Evolutionary conservation across 495 filamentous ascomycete species (phyloP).

Genomic region (Penicillium atrosanguineum): DNA sequence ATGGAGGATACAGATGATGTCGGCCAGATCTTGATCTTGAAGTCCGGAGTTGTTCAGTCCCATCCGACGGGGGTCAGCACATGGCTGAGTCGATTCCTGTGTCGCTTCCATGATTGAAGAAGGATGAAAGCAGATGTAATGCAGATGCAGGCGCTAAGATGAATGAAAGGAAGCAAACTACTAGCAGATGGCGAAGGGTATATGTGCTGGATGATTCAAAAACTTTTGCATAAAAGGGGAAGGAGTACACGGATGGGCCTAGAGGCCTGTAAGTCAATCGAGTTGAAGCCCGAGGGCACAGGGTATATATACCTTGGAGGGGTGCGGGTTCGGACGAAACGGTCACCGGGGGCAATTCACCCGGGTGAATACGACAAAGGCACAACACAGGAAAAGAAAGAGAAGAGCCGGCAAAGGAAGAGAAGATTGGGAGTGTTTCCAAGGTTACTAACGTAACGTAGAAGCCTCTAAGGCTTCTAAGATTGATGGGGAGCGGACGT

Average conservation of each 20-base stretch:
- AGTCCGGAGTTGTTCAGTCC: constrained; percentile 76
- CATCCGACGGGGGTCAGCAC: constrained; percentile 72
- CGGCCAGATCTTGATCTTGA: constrained; percentile 73
- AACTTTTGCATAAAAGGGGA: constrained; percentile 22
- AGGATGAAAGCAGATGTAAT: constrained; percentile 7
- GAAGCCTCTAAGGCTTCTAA: not conserved
- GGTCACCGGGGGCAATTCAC: constrained; percentile 15
- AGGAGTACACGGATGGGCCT: constrained; percentile 13
- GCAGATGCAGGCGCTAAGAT: constrained; percentile 14
- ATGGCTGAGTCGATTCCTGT: constrained; percentile 75
- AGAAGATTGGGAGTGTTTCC: not conserved
- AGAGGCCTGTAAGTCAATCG: constrained; percentile 4
- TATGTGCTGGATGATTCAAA: constrained; percentile 20
- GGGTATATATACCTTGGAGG: constrained; percentile 18
- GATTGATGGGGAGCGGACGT: not conserved
- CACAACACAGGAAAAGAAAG: constrained; percentile 3
- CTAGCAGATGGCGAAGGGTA: constrained; percentile 21
- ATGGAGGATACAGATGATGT: constrained; percentile 86
- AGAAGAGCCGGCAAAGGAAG: not conserved
- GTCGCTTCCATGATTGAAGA: constrained; percentile 46
- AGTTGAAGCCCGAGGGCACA: constrained; percentile 6
- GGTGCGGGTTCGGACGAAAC: constrained; percentile 2
- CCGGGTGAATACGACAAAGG: constrained; percentile 12
- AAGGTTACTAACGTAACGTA: not conserved
- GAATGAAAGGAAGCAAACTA: constrained; percentile 17